A percentile compares a stretch with the other conserved stretches of the same genome.
Conservation (phyloP, 352 stramenopile genomes). For the Globisporangium splendens region DNA sequence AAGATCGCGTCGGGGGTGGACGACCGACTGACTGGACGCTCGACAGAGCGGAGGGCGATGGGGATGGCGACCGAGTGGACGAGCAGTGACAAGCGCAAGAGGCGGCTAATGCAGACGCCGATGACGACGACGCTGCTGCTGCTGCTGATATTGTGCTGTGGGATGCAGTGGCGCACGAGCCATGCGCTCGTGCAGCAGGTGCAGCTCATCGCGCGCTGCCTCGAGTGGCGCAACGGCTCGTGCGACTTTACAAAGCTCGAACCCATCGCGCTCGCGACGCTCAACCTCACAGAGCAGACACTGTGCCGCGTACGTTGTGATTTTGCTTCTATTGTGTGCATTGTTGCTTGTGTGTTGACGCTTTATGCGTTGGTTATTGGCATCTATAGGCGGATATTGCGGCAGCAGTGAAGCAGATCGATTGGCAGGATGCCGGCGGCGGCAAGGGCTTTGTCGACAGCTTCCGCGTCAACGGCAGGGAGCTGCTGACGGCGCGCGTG, state of each 20-base stretch:
- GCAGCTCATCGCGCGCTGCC: constrained; percentile 58
- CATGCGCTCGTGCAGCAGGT: constrained; percentile 49
- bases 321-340: not conserved
- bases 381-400: constrained; percentile 54
- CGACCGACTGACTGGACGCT: too few relatives aligned
- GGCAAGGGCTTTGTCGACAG: constrained; percentile 57
- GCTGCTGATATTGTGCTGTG: not conserved
- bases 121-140: not conserved
- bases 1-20: too few relatives aligned
- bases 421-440: constrained; percentile 47
- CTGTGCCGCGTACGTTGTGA: constrained; percentile 62
- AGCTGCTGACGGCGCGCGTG: constrained; percentile 53
- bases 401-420: constrained; percentile 81
- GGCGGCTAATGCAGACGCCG: constrained; percentile 3
- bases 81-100: constrained; percentile 20
- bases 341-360: constrained; percentile 9
- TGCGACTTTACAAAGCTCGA: constrained; percentile 53
- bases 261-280: constrained; percentile 35
- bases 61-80: constrained; percentile 4
- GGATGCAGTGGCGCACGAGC: not conserved
- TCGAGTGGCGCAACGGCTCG: constrained; percentile 40
- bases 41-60: too few relatives aligned
- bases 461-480: constrained; percentile 54
- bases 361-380: too few relatives aligned
- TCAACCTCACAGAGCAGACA: constrained; percentile 55